Evolutionary conservation across 2,329 filamentous ascomycete species (phyloP), one percentile per base, ranked within the genome.

Genomic region (Pyricularia grisea): DNA sequence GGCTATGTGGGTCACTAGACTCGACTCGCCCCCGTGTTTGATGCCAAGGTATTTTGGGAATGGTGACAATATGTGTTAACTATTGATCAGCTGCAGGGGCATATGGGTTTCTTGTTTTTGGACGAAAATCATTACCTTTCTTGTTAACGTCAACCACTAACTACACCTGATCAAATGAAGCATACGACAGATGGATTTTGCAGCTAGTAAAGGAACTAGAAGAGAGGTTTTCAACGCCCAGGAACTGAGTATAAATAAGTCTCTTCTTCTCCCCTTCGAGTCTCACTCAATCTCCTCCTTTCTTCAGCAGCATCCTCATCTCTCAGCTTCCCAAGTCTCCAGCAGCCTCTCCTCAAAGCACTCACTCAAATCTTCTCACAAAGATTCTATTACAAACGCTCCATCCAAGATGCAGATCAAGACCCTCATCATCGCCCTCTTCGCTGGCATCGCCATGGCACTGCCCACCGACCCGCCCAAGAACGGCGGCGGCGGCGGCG

Each of bases 391-490:
- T 27, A n/a, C n/a, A 66, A 17, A 23, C 25, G n/a, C 36, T 28
- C 7, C 66, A 58, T 28, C 7, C 36, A 67, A 67, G 3, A 67
- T 67, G 66, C 66, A 67, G 66, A 58, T 67, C 66, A 58, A 58
- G 36, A 58, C 14, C 66, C 27, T 60, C 66, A 55, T 67, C 66
- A 7, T 58, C 30, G 42, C 66, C 36, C 36, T 67, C 36, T 67
- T 67, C 27, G 66, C 42, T 42, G 36, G 33, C 36, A 50, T 50
- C n/a, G 65, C 33, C 11, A 28, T 50, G 14, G 65, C 65, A 6
- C 14, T 55, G n/a, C 65, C 65, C 31, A 66, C 65, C 25, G 58
- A 61, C 58, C n/a, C 58, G 14, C 58, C 58, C 58, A 61, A 61
- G 58, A 10, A 61, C 58, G 33, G 33, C 12, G 65, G 65, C 67